Evolutionary conservation across 352 stramenopile species (phyloP).

Genomic region (Peronospora tabacina): DNA sequence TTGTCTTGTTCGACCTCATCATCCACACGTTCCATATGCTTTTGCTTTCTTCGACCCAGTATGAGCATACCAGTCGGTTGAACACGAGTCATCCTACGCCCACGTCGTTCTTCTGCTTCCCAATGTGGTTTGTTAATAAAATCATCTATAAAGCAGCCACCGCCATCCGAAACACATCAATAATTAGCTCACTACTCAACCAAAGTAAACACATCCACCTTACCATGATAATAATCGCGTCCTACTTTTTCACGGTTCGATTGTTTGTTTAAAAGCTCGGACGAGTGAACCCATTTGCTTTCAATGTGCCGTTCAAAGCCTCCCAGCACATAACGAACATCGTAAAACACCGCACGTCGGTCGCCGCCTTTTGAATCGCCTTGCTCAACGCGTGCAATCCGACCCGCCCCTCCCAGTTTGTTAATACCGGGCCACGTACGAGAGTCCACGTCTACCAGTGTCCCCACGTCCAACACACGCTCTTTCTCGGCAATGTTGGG

Average conservation of each 20-base stretch:
- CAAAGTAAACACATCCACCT: background rate
- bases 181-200: background rate
- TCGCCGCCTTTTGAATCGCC: conserved; percentile 20
- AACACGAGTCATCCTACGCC: conserved; percentile 1
- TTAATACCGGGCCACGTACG: conserved; percentile 86
- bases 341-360: conserved; percentile 47
- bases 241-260: conserved; percentile 32
- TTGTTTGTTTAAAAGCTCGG: conserved; percentile 33
- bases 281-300: conserved; percentile 56
- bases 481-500: conserved; percentile 4
- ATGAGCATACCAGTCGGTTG: background rate
- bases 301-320: conserved; percentile 71
- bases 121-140: conserved; percentile 38
- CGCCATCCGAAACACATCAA: background rate
- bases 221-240: conserved; percentile 66
- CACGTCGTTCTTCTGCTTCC: conserved; percentile 10
- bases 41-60: conserved; percentile 9
- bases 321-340: conserved; percentile 76
- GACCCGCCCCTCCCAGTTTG: conserved; percentile 65
- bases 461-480: conserved; percentile 31
- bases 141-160: conserved; percentile 32
- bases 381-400: conserved; percentile 38
- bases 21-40: conserved; percentile 1
- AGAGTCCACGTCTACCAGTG: conserved; percentile 51
- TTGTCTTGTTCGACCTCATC: conserved; percentile 1